Evolutionary conservation across 257 asterid genomes (phyloP), one percentile per base, ranked within the genome.

Genomic region (Gentiana straminea): DNA sequence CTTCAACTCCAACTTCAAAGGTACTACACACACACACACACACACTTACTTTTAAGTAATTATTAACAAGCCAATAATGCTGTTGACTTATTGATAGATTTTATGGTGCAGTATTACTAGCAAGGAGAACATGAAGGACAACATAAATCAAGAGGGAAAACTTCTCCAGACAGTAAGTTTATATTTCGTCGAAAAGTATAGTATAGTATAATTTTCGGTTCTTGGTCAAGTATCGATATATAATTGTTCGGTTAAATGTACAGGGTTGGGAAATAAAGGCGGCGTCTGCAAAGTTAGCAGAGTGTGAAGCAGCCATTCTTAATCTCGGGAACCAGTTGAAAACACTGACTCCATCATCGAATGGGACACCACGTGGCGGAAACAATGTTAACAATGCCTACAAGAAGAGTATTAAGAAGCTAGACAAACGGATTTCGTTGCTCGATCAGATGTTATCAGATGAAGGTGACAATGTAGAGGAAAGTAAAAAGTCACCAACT

Each of bases 1-100:
- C 96, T 86, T 70, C 94, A 79, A 70, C 84, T 91, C 50, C 92
- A 82, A 56, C 95, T 90, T n/a, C 81, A 84, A 70, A 87, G 98
- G 97, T 83, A 66, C 39, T 13, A 33, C 36, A n/a, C 2, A 24
- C 24, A 24, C 24, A 24, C 24, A 15, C 24, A 24, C 43, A 13
- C 37, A 35, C 10, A 3, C n/a, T 49, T 35, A 33, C 36, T 41
- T 58, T 46, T 36, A 13, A 44, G 44, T 62, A 46, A 34, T 12
- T 39, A 34, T 8, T 39, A 39, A 55, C 56, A 9, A 13, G 61
- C 44, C 35, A 34, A 34, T 11, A 33, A 41, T 13, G 7, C 43
- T 34, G 8, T 41, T 46, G 54, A 7, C 7, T 32, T 36, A 5
- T 13, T 60, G 5, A 33, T 35, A 49, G 52, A 13, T 32, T 47